phyloP scores from a whole-genome alignment of 129 eudicot species.

The Saussurea involucrata region DNA sequence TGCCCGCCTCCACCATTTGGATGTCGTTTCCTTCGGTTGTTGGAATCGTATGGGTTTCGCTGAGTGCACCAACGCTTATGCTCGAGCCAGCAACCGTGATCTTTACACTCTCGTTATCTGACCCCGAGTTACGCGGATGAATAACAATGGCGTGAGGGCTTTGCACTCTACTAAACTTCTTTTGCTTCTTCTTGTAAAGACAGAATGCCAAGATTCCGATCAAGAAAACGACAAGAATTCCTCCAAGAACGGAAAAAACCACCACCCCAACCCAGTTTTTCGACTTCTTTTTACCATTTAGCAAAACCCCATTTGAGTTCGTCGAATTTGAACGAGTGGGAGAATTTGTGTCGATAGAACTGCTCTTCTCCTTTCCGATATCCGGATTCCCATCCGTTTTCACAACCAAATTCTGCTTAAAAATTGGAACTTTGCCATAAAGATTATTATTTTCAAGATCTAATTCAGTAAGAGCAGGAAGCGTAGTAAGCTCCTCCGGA shows the following conservation, averaged over 20 bases:
- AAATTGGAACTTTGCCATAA: conserved; percentile 72
- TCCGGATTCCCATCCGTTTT: conserved; percentile 64
- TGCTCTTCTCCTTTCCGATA: conserved; percentile 62
- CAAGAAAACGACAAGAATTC: conserved; percentile 45
- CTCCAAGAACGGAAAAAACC: conserved; percentile 60
- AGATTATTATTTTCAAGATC: conserved; percentile 74
- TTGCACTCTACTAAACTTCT: conserved; percentile 77
- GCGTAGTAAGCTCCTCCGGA: conserved; percentile 70
- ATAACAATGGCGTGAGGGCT: conserved; percentile 90
- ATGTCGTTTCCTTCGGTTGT: conserved; percentile 51
- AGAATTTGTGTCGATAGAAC: conserved; percentile 27
- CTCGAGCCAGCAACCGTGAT: conserved; percentile 97
- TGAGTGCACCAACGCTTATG: conserved; percentile 70
- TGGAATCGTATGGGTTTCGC: conserved; percentile 64
- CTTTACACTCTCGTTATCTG: conserved; percentile 86
- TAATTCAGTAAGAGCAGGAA: conserved; percentile 57
- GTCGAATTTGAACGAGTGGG: conserved; percentile 16
- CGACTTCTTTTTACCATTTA: conserved; percentile 48
- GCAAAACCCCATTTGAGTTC: conserved; percentile 24
- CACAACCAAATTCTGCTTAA: conserved; percentile 50
- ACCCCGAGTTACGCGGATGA: conserved; percentile 88
- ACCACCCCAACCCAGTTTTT: conserved; percentile 47
- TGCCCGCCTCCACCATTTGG: conserved; percentile 97
- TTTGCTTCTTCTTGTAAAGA: conserved; percentile 71
- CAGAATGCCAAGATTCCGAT: conserved; percentile 57